phyloP scores from a whole-genome alignment of 768 basidiomycete species.

The Mycena belliarum region DNA sequence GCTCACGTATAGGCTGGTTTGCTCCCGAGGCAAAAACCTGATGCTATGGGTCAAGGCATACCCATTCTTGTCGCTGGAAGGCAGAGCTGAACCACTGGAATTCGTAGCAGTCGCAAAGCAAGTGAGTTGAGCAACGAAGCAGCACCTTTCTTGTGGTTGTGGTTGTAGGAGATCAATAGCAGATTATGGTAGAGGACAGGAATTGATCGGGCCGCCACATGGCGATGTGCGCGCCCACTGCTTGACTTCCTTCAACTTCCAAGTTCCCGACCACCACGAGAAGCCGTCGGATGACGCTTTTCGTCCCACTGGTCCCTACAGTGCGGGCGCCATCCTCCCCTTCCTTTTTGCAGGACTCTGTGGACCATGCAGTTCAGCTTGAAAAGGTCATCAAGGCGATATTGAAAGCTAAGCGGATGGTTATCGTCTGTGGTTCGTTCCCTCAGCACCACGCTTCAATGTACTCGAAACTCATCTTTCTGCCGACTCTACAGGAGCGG shows the following conservation, averaged over 20 bases:
- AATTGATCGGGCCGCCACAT: background rate
- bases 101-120: no score
- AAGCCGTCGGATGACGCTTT: slow-evolving; percentile 63
- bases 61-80: no score
- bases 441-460: slow-evolving; percentile 10
- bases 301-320: slow-evolving; percentile 57
- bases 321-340: slow-evolving; percentile 52
- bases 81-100: no score
- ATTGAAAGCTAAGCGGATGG: slow-evolving; percentile 77
- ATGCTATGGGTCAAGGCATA: no score
- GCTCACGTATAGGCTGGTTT: background rate
- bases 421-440: slow-evolving; percentile 81
- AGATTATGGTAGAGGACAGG: background rate
- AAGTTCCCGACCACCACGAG: background rate
- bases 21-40: no score
- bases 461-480: background rate
- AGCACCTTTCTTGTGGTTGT: no score
- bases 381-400: slow-evolving; percentile 63
- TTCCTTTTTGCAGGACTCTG: slow-evolving; percentile 53
- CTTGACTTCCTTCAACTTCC: background rate
- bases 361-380: slow-evolving; percentile 48
- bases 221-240: background rate
- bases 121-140: no score
- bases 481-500: slow-evolving; percentile 60
- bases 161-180: background rate